phyloP scores from a whole-genome alignment of 805 yeast genomes.

The Kuraishia hungarica region DNA sequence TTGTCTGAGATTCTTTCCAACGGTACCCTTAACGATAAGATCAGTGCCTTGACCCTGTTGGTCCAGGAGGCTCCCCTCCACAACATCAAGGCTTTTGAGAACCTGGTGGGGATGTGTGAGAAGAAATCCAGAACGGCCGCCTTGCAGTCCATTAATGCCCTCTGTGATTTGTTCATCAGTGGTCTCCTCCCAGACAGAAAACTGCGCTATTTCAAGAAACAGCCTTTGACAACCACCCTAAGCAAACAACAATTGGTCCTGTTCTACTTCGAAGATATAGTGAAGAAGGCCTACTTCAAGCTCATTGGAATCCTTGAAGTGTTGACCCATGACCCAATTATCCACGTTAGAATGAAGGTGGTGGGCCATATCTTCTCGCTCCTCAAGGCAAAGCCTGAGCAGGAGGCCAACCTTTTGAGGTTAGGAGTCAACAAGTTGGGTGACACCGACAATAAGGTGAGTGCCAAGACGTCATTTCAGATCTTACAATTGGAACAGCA shows the following conservation, averaged over 20 bases:
- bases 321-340: conserved; percentile 84
- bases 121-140: conserved; percentile 93
- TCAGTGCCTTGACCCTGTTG: conserved; percentile 86
- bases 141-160: conserved; percentile 79
- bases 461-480: conserved; percentile 80
- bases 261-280: conserved; percentile 82
- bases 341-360: conserved; percentile 74
- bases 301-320: conserved; percentile 71
- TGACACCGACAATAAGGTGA: conserved; percentile 83
- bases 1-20: conserved; percentile 78
- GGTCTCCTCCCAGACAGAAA: conserved; percentile 86
- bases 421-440: conserved; percentile 92
- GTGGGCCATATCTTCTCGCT: conserved; percentile 73
- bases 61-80: conserved; percentile 95
- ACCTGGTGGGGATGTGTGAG: conserved; percentile 67
- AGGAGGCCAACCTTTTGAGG: conserved; percentile 83
- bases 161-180: conserved; percentile 78
- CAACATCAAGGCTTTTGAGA: conserved; percentile 75
- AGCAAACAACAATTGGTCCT: conserved; percentile 54
- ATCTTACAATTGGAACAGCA: conserved; percentile 75
- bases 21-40: conserved; percentile 94
- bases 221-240: conserved; percentile 40
- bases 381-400: conserved; percentile 85
- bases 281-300: conserved; percentile 69
- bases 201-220: conserved; percentile 70